Evolutionary conservation across 257 asterid genomes (phyloP).

Genomic region (Penstemon davidsonii): DNA sequence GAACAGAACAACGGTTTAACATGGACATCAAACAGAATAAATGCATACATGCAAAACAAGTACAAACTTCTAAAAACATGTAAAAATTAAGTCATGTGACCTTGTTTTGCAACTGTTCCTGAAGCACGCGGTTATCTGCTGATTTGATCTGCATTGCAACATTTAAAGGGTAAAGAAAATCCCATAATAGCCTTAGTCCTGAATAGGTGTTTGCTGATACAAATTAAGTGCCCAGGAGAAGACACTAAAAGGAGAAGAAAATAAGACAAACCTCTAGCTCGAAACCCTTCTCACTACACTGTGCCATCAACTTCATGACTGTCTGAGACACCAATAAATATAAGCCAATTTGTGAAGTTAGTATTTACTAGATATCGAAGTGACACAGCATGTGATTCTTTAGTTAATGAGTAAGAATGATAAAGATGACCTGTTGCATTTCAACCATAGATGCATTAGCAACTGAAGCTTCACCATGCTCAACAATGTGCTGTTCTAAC

Average conservation of each 20-base stretch:
- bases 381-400: neutral
- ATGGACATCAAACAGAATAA: slow-evolving; percentile 16
- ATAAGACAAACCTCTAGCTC: slow-evolving; percentile 80
- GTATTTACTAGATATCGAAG: neutral
- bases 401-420: slow-evolving; percentile 20
- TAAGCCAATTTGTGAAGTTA: slow-evolving; percentile 20
- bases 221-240: neutral
- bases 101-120: slow-evolving; percentile 91
- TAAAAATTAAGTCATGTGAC: slow-evolving; percentile 31
- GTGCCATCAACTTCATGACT: slow-evolving; percentile 69
- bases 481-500: slow-evolving; percentile 82
- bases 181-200: slow-evolving; percentile 16
- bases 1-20: slow-evolving; percentile 27
- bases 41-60: slow-evolving; percentile 13
- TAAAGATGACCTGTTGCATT: slow-evolving; percentile 80
- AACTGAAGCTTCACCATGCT: slow-evolving; percentile 81
- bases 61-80: slow-evolving; percentile 4
- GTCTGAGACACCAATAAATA: slow-evolving; percentile 55
- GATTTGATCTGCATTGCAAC: slow-evolving; percentile 71
- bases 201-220: slow-evolving; percentile 1
- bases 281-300: slow-evolving; percentile 81
- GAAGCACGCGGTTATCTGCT: slow-evolving; percentile 93
- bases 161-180: slow-evolving; percentile 34
- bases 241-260: slow-evolving; percentile 12
- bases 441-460: slow-evolving; percentile 78